phyloP scores from a whole-genome alignment of 257 asterid species.

The Penstemon davidsonii region DNA sequence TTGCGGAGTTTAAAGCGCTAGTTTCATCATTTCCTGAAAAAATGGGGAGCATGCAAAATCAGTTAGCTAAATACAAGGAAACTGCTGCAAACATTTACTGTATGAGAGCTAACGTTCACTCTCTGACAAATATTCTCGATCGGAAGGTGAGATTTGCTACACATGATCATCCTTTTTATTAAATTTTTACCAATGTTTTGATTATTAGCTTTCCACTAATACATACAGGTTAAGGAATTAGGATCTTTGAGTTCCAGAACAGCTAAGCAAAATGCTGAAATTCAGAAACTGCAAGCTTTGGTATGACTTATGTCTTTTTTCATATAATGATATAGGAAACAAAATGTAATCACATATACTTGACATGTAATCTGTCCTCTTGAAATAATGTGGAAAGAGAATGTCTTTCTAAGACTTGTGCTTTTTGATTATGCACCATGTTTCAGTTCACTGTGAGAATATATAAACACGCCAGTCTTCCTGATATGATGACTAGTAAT shows the following conservation, averaged over 20 bases:
- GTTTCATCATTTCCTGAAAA: constrained; percentile 88
- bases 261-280: constrained; percentile 65
- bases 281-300: constrained; percentile 63
- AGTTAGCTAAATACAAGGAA: constrained; percentile 74
- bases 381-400: not conserved
- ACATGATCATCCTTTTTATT: constrained; percentile 17
- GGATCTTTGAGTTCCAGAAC: constrained; percentile 60
- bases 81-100: constrained; percentile 74
- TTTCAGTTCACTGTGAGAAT: not conserved
- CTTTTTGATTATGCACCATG: no score
- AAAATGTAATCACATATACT: not conserved
- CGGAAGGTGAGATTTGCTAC: constrained; percentile 55
- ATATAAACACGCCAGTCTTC: no score
- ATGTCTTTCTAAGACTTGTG: no score
- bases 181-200: constrained; percentile 18
- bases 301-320: constrained; percentile 46
- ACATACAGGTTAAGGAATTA: constrained; percentile 66
- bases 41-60: constrained; percentile 89
- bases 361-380: constrained; percentile 9
- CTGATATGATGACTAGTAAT: no score
- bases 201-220: constrained; percentile 13
- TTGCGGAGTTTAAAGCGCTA: constrained; percentile 72
- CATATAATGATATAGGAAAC: not conserved
- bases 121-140: constrained; percentile 61
- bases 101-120: constrained; percentile 73